Evolutionary conservation across 192 early-diverging fungal genomes (phyloP).

Genomic region (Mortierella antarctica): DNA sequence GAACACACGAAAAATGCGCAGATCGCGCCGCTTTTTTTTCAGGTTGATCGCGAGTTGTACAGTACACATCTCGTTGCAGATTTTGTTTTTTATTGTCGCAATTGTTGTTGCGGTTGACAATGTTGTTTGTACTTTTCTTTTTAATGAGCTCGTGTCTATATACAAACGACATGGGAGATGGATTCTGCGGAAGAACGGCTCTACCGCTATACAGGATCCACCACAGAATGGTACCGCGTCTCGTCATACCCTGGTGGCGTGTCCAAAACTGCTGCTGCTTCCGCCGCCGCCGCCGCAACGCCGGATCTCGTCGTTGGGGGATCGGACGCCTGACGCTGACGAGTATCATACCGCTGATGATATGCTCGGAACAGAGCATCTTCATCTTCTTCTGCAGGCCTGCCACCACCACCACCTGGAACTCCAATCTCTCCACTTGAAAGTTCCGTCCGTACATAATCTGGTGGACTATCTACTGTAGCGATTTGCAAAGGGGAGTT

Average conservation of each 20-base stretch:
- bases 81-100: no score
- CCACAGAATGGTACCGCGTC: constrained; percentile 25
- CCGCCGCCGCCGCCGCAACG: background rate
- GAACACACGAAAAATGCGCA: no score
- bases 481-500: constrained; percentile 11
- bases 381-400: constrained; percentile 18
- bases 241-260: constrained; percentile 50
- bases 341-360: constrained; percentile 37
- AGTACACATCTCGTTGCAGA: no score
- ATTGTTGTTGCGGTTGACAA: background rate
- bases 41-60: no score
- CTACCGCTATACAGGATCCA: constrained; percentile 34
- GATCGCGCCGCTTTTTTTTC: no score
- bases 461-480: constrained; percentile 35
- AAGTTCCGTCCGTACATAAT: constrained; percentile 23
- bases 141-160: background rate
- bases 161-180: background rate
- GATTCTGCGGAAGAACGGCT: background rate
- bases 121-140: no score
- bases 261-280: constrained; percentile 12
- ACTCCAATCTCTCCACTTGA: background rate
- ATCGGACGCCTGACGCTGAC: constrained; percentile 21
- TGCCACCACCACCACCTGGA: background rate
- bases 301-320: constrained; percentile 6
- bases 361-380: constrained; percentile 45